Base-by-base conservation (phyloP, 805 yeast species). In the Saccharomycopsis sp. region DNA sequence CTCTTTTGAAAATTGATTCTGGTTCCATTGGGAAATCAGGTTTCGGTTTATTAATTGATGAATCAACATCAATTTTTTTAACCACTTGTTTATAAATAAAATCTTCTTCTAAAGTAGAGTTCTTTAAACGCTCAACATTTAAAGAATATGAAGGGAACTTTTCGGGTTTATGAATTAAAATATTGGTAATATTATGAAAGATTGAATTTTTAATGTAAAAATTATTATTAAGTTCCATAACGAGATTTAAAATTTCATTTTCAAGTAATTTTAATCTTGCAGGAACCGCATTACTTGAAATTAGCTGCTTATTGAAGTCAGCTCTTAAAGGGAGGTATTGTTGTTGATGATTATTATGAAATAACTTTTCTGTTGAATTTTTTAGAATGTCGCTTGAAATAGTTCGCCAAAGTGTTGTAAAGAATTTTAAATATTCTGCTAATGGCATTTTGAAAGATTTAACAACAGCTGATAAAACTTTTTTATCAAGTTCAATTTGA, bases 391-490 rank as follows among this genome's bases (percentile, higher is more conserved):
- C 31, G 5, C 26, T 19, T 9, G 43, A 20, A 5, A 35, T 15
- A 20, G 14, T 15, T 14, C 5, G 21, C 39, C 39, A 40, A 25
- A 36, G 17, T 14, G 21, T 19, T 17, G 13, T 21, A 5, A 40
- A 18, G 18, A 29, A 28, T 19, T 40, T 40, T 35, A 36, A 19
- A 13, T 30, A 23, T 12, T 40, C 43, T 6, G 29, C 34, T 8
- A 35, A 23, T 13, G 40, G 40, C 13, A 20, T 30, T 10, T 18
- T 29, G 8, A 40, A 23, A 10, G 31, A 30, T 21, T 36, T 35
- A 18, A 29, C 13, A 5, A 40, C 17, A 5, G 37, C 13, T 9
- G 12, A 9, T 5, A 25, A n/a, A 37, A 20, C 6, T 10, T 34
- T 14, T 13, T 25, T 23, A 14, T 38, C 21, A 6, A 14, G 20